Base-by-base conservation (phyloP, 1,139 yeast species). In the Pichia sp. region DNA sequence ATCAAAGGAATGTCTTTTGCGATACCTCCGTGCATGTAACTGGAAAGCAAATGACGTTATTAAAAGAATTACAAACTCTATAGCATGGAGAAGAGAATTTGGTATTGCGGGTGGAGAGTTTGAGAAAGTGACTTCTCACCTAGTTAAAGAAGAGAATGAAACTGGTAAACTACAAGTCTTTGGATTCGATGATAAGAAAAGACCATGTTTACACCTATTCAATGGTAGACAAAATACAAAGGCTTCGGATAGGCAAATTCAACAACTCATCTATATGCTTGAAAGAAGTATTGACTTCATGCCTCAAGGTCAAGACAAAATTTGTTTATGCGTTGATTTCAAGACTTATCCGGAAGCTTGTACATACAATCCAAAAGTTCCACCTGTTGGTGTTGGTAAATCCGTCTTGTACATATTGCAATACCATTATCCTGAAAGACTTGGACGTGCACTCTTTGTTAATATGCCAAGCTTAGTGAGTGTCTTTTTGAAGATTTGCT, bases 251-350 rank as follows among this genome's bases (percentile, higher is more conserved):
- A 73, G 82, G 50, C 98, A 91, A 55, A 94, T 91, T 13, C 94
- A 91, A 58, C 94, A 84, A 56, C 67, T 91, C 53, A 96, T 91
- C 11, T 91, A 70, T 63, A 83, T 85, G 94, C 68, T 91, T 46
- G 97, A 91, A 56, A 69, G 88, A 39, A 87, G 83, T 26, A 86
- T 88, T 35, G 93, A 85, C 53, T 79, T 74, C 58, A 88, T 88
- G 96, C 96, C 96, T 4, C 75, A 83, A 4, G 96, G 96, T 10
- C 97, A 88, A 60, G 97, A 87, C 56, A 81, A 87, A 37, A 64
- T 88, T 35, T 95, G 96, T 3, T 64, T 91, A 34, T 69, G 93
- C 48, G 91, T 87, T 44, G 97, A 91, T 60, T 88, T 88, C 60
- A 85, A 88, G 60, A 79, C 74, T 30, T 71, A 76, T 43, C 66